A percentile compares a stretch with the other conserved stretches of the same genome.
Conservation (phyloP, 1,284 basidiomycete species). For the Neolentinus lepideus region DNA sequence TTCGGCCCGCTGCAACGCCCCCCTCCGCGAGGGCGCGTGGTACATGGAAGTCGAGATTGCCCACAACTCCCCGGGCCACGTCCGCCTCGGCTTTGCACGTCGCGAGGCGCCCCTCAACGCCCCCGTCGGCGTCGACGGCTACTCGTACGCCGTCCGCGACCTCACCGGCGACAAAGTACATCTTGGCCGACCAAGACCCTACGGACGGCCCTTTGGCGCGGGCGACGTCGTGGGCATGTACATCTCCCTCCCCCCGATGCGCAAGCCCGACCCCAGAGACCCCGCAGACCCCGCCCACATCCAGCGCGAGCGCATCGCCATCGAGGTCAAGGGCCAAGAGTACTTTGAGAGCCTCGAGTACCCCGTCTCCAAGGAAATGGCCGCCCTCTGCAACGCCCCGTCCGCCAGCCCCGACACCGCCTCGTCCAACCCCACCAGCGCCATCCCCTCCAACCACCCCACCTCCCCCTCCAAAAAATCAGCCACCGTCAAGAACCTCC, state of each 20-base stretch:
- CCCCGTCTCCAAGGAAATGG: conserved; percentile 90
- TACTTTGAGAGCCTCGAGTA: conserved; percentile 97
- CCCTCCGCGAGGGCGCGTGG: conserved; percentile 88
- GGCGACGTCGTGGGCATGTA: conserved; percentile 95
- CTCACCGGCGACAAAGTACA: conserved; percentile 89
- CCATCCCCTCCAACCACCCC: conserved; percentile 48
- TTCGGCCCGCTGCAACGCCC: conserved; percentile 84
- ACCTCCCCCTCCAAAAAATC: conserved; percentile 54
- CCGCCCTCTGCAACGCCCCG: conserved; percentile 60
- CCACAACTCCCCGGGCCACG: conserved; percentile 34
- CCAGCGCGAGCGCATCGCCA: conserved; percentile 83
- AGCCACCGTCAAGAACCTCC: conserved; percentile 58
- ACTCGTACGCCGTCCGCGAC: conserved; percentile 90
- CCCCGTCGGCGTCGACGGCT: conserved; percentile 90
- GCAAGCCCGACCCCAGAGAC: conserved; percentile 47
- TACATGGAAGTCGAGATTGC: conserved; percentile 85
- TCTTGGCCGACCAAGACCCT: conserved; percentile 73
- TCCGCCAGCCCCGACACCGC: not conserved
- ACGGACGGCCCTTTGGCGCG: conserved; percentile 67
- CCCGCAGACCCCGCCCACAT: conserved; percentile 70
- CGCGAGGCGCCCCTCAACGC: conserved; percentile 90
- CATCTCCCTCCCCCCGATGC: conserved; percentile 75
- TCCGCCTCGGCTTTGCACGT: conserved; percentile 87
- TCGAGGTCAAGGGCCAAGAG: conserved; percentile 93
- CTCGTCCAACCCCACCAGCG: conserved; percentile 9